Percentiles rank a stretch among this genome's conserved stretches.
These are phyloP conservation scores for Rubroboletus pulcherrimus DNA, from an alignment of 768 basidiomycete genomes.

Conservation along the genomic window DNA sequence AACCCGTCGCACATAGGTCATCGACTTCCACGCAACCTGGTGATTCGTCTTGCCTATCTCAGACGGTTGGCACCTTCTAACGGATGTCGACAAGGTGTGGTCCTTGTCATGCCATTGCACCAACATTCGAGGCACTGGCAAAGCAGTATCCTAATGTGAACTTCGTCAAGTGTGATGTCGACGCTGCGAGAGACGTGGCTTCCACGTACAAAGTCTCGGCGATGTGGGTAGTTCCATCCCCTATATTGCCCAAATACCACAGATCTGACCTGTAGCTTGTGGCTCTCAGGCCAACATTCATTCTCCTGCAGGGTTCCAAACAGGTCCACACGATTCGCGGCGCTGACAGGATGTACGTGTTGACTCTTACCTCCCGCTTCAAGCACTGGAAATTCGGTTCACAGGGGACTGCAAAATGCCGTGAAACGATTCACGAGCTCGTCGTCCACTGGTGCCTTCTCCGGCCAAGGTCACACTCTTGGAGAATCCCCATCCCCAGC, in stretches of 20 bases:
- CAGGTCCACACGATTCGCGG: slow-evolving; percentile 74
- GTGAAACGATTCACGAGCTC: slow-evolving; percentile 49
- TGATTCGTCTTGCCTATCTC: slow-evolving; percentile 28
- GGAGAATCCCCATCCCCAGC: slow-evolving; percentile 45
- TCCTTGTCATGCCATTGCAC: slow-evolving; percentile 82
- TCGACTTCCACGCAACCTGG: slow-evolving; percentile 88
- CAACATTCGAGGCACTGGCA: slow-evolving; percentile 64
- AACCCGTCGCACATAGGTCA: slow-evolving; percentile 47
- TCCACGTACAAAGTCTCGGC: slow-evolving; percentile 58
- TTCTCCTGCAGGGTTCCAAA: slow-evolving; percentile 65
- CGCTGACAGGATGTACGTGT: slow-evolving; percentile 59
- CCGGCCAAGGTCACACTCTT: slow-evolving; percentile 72
- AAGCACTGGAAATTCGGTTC: slow-evolving; percentile 1
- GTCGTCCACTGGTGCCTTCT: slow-evolving; percentile 47
- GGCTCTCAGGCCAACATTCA: slow-evolving; percentile 69
- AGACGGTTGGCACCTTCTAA: slow-evolving; percentile 7
- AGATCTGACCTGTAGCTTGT: neutral
- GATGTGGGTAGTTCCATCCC: slow-evolving; percentile 48
- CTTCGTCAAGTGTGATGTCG: slow-evolving; percentile 83
- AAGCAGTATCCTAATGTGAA: slow-evolving; percentile 67
- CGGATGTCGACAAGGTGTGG: slow-evolving; percentile 58
- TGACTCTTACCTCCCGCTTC: neutral
- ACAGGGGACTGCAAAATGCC: slow-evolving; percentile 59
- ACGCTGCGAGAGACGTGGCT: slow-evolving; percentile 67
- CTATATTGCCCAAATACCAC: neutral